phyloP scores from a whole-genome alignment of 176 grass and related monocot genomes.

The Oropetium thomaeum region DNA sequence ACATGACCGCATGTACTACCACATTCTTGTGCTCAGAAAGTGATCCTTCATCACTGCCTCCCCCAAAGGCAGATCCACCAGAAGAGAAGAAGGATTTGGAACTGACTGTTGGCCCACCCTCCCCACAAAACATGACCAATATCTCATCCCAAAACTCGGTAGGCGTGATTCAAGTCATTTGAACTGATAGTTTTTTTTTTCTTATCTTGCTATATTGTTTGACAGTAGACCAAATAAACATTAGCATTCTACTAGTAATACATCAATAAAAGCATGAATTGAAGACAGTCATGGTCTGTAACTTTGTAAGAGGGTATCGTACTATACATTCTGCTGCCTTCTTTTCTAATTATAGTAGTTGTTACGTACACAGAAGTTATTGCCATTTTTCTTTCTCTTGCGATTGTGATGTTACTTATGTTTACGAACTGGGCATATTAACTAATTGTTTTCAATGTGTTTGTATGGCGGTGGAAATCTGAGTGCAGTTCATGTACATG shows the following conservation, averaged over 20 bases:
- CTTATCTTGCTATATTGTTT: conserved; percentile 31
- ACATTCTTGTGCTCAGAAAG: conserved; percentile 16
- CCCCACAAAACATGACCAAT: conserved; percentile 45
- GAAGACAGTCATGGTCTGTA: conserved; percentile 20
- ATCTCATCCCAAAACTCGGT: conserved; percentile 44
- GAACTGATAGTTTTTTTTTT: conserved; percentile 42
- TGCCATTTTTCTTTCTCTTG: not conserved
- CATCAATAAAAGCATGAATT: conserved; percentile 41
- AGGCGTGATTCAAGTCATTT: conserved; percentile 51
- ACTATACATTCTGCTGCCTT: not conserved
- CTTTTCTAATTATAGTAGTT: not conserved
- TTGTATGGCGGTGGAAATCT: not conserved
- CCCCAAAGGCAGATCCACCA: conserved; percentile 8
- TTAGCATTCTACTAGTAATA: conserved; percentile 38
- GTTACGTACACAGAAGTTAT: not conserved
- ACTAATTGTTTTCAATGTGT: conserved; percentile 23
- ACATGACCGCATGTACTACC: conserved; percentile 35
- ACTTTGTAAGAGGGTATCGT: not conserved
- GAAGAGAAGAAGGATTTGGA: conserved; percentile 42
- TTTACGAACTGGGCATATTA: not conserved
- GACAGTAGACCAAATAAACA: conserved; percentile 39
- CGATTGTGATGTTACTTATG: conserved; percentile 1
- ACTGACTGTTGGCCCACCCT: conserved; percentile 46
- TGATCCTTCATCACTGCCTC: conserved; percentile 15
- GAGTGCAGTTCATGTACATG: conserved; percentile 27